Conservation (phyloP, 225 moss, liverwort and hornwort species). For the Straminergon stramineum region DNA sequence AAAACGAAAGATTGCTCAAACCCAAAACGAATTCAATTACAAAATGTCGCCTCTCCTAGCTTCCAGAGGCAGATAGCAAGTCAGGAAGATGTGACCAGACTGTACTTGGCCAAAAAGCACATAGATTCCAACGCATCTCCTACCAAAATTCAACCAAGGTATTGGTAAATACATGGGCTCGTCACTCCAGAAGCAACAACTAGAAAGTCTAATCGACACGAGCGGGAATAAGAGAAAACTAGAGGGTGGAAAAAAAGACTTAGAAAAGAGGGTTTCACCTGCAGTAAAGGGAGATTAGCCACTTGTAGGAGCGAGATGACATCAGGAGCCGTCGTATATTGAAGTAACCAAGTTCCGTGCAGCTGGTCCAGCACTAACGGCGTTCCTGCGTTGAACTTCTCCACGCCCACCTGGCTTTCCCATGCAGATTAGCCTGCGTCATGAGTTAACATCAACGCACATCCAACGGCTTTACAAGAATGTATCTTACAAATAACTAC, state of each 20-base stretch:
- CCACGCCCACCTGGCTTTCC: slow-evolving; percentile 89
- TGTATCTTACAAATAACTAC: background rate
- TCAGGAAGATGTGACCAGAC: background rate
- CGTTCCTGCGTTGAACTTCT: slow-evolving; percentile 75
- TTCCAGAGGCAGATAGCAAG: background rate
- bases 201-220: background rate
- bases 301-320: slow-evolving; percentile 72
- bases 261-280: slow-evolving; percentile 19
- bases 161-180: background rate
- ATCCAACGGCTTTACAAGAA: slow-evolving; percentile 33
- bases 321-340: slow-evolving; percentile 86
- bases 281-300: slow-evolving; percentile 56
- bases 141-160: background rate
- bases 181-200: background rate
- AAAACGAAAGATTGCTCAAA: background rate
- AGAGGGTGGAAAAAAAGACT: background rate
- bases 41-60: background rate
- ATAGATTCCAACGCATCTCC: background rate
- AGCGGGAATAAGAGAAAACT: background rate
- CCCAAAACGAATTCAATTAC: background rate
- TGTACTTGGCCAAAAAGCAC: background rate
- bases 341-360: slow-evolving; percentile 87
- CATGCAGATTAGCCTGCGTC: slow-evolving; percentile 65
- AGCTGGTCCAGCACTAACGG: slow-evolving; percentile 59
- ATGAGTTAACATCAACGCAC: slow-evolving; percentile 44